phyloP scores from a whole-genome alignment of 2,329 filamentous ascomycete species.

The Diplocarpon rosae region DNA sequence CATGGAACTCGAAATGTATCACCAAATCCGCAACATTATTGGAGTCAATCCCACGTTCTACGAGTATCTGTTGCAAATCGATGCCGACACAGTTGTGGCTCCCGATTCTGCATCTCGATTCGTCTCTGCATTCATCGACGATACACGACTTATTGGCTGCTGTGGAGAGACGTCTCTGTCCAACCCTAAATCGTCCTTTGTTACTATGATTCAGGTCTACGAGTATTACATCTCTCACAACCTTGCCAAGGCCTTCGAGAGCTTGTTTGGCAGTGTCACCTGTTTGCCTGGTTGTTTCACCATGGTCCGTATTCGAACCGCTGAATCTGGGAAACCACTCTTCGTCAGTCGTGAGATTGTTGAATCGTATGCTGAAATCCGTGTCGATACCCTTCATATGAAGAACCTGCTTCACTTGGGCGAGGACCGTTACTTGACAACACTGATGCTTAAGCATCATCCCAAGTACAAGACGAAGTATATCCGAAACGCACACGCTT shows the following conservation, averaged over 20 bases:
- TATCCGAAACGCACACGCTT: slow-evolving; percentile 81
- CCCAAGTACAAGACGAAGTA: slow-evolving; percentile 98
- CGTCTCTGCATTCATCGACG: slow-evolving; percentile 80
- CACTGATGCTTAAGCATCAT: slow-evolving; percentile 84
- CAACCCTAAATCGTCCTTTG: slow-evolving; percentile 85
- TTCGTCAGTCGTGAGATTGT: slow-evolving; percentile 92
- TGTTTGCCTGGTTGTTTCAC: slow-evolving; percentile 98
- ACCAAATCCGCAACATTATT: slow-evolving; percentile 97
- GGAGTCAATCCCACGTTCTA: slow-evolving; percentile 98
- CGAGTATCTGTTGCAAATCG: slow-evolving; percentile 92
- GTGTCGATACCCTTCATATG: slow-evolving; percentile 96
- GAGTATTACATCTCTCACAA: slow-evolving; percentile 99
- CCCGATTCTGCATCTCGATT: slow-evolving; percentile 84
- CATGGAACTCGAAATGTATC: slow-evolving; percentile 94
- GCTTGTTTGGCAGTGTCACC: slow-evolving; percentile 91
- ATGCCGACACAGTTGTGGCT: slow-evolving; percentile 91
- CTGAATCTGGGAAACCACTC: slow-evolving; percentile 87
- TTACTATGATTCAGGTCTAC: slow-evolving; percentile 99
- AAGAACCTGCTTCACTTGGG: slow-evolving; percentile 95
- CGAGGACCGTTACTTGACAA: slow-evolving; percentile 96
- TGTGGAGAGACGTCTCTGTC: slow-evolving; percentile 91
- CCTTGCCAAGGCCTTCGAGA: slow-evolving; percentile 91
- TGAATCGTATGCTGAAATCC: slow-evolving; percentile 79
- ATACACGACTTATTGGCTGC: slow-evolving; percentile 84
- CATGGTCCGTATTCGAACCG: slow-evolving; percentile 95